phyloP scores from a whole-genome alignment of 2,329 filamentous ascomycete genomes.

The Colletotrichum noveboracense region DNA sequence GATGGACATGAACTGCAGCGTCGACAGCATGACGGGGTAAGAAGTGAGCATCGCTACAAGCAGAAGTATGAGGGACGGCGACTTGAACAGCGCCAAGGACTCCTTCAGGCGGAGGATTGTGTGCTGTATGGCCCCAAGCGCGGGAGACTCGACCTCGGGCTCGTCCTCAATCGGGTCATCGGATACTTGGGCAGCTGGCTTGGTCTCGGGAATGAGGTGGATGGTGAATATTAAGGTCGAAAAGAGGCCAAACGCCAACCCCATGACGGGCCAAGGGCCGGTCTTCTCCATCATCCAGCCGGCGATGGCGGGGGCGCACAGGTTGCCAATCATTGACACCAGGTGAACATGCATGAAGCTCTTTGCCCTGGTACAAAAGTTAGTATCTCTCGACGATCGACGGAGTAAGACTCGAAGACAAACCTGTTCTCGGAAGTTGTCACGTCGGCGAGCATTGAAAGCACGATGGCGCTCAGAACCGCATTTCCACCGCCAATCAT shows the following conservation, averaged over 20 bases:
- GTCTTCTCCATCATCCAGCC: slow-evolving; percentile 37
- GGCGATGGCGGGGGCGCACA: slow-evolving; percentile 41
- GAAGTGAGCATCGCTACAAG: slow-evolving; percentile 25
- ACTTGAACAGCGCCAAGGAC: slow-evolving; percentile 27
- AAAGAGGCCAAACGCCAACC: neutral
- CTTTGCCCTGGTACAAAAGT: slow-evolving; percentile 31
- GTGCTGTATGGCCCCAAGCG: neutral
- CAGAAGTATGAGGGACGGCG: slow-evolving; percentile 30
- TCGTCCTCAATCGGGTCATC: slow-evolving; percentile 6
- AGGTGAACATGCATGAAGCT: slow-evolving; percentile 37
- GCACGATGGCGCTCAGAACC: slow-evolving; percentile 33
- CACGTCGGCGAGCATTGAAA: slow-evolving; percentile 41
- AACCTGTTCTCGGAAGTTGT: slow-evolving; percentile 40
- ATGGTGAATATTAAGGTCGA: slow-evolving; percentile 21
- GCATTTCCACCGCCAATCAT: slow-evolving; percentile 41
- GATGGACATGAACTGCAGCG: slow-evolving; percentile 26
- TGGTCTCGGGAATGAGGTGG: slow-evolving; percentile 31
- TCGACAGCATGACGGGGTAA: neutral
- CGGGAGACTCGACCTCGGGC: neutral
- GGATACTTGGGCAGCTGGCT: slow-evolving; percentile 21
- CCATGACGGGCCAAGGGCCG: slow-evolving; percentile 31
- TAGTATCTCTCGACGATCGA: neutral
- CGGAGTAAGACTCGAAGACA: neutral
- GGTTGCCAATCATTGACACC: slow-evolving; percentile 34
- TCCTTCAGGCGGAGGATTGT: slow-evolving; percentile 21